Base-by-base conservation (phyloP, 768 basidiomycete genomes). In the Aureoboletus auriporus region DNA sequence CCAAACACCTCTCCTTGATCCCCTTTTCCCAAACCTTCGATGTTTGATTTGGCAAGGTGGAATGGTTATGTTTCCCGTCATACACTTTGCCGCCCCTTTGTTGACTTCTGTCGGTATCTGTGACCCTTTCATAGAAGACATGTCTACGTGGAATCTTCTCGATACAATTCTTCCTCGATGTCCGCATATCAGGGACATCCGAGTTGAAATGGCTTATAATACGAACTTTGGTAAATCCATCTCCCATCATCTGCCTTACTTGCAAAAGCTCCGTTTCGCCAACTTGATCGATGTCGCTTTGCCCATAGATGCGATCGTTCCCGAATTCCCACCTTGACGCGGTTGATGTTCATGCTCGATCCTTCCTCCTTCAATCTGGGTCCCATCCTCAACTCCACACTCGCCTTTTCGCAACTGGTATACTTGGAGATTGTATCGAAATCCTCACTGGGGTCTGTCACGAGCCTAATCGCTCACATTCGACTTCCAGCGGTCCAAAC, bases 11-110 rank as follows among this genome's bases (percentile, higher is more conserved):
- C n/a, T 46, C 13, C 14, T 7, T 14, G 31, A 35, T 2, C 26
- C 48, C 4, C 44, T 53, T 23, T 42, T 50, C 29, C 45, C 48
- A 4, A 50, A 42, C 28, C 51, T 55, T 46, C 44, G 33, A 8
- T 28, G 36, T 29, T 36, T 55, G 20, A 23, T 23, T 16, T 54
- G 50, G 50, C 29, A 52, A 27, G 53, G 47, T 3, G 47, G 39
- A 2, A 33, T 11, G 12, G 3, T 27, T 5, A 38, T 41, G 13
- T 28, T 53, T 8, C 50, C 53, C 12, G 29, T 23, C 2, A n/a
- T 44, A 1, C 28, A 47, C 23, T 43, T 54, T 23, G 38, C 51
- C 4, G 47, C 30, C 2, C 20, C 44, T 4, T 9, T 4, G 14
- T 23, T 55, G 17, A 43, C 35, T 8, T 34, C 39, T 5, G 39